phyloP scores from a whole-genome alignment of 345 rosid species.

The Salix udensis region DNA sequence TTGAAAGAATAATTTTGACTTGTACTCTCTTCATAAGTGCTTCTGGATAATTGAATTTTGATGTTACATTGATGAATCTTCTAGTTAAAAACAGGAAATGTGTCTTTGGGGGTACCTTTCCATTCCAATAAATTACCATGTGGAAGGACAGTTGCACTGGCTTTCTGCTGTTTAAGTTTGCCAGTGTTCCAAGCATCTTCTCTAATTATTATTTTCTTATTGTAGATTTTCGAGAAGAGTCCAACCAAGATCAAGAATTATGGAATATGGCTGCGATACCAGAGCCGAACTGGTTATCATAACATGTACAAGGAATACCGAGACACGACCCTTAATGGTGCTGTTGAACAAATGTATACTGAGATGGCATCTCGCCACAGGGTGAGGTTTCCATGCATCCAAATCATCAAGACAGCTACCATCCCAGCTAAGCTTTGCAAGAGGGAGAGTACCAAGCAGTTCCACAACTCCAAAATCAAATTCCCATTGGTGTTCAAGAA shows the following conservation, averaged over 20 bases:
- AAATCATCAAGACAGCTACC: conserved; percentile 66
- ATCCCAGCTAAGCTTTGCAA: conserved; percentile 62
- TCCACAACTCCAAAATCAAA: conserved; percentile 58
- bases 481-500: conserved; percentile 62
- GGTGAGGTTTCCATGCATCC: conserved; percentile 61
- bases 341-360: conserved; percentile 64
- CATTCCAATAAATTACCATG: background rate
- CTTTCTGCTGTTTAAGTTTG: too few species aligned
- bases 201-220: background rate
- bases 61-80: too few species aligned
- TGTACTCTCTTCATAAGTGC: too few species aligned
- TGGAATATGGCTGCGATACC: conserved; percentile 59
- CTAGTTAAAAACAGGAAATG: background rate
- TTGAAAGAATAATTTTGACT: too few species aligned
- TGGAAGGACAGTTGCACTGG: too few species aligned
- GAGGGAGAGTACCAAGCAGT: conserved; percentile 64
- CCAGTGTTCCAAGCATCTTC: background rate
- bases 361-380: conserved; percentile 72
- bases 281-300: conserved; percentile 62
- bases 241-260: conserved; percentile 58
- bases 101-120: background rate
- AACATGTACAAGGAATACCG: conserved; percentile 69
- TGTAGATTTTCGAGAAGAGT: conserved; percentile 58
- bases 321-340: conserved; percentile 56
- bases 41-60: too few species aligned